Percentiles rank a stretch among this genome's conserved stretches.
Evolutionary conservation across 1,139 yeast genomes (phyloP).

Genomic region (Scheffersomyces stambukii): DNA sequence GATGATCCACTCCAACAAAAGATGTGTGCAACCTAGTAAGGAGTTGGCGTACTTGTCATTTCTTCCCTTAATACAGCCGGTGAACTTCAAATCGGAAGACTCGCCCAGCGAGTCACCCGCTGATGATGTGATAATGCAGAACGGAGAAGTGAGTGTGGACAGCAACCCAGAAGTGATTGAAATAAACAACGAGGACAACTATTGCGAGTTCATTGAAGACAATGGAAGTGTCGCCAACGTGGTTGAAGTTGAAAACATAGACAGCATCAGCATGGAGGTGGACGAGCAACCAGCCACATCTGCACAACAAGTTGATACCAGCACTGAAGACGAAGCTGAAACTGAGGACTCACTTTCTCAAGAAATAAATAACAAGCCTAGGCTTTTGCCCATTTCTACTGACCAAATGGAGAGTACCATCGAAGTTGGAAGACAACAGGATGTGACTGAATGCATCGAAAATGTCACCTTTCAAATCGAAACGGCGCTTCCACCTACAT

Average conservation of each 20-base stretch:
- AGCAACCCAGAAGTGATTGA: too few species aligned
- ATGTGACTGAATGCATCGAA: conserved; percentile 94
- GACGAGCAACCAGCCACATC: conserved; percentile 4
- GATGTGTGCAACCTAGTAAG: conserved; percentile 76
- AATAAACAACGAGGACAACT: too few species aligned
- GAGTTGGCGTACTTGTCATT: conserved; percentile 88
- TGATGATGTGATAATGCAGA: background rate
- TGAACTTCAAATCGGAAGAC: conserved; percentile 42
- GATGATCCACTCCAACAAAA: conserved; percentile 57
- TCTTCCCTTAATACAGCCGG: conserved; percentile 67
- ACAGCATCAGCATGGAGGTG: too few species aligned
- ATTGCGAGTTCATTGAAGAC: conserved; percentile 1
- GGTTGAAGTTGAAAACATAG: conserved; percentile 9
- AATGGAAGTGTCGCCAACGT: conserved; percentile 10
- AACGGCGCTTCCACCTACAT: conserved; percentile 74
- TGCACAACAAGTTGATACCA: background rate
- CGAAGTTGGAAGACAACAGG: conserved; percentile 90
- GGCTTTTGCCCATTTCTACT: conserved; percentile 42
- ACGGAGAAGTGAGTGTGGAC: too few species aligned
- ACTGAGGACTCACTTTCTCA: too few species aligned
- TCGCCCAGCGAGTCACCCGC: background rate
- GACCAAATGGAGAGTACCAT: conserved; percentile 69
- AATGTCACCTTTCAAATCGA: conserved; percentile 91
- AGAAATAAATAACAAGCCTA: conserved; percentile 11
- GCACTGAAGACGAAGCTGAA: conserved; percentile 2